phyloP scores from a whole-genome alignment of 345 rosid genomes.

The Crucihimalaya himalaica region DNA sequence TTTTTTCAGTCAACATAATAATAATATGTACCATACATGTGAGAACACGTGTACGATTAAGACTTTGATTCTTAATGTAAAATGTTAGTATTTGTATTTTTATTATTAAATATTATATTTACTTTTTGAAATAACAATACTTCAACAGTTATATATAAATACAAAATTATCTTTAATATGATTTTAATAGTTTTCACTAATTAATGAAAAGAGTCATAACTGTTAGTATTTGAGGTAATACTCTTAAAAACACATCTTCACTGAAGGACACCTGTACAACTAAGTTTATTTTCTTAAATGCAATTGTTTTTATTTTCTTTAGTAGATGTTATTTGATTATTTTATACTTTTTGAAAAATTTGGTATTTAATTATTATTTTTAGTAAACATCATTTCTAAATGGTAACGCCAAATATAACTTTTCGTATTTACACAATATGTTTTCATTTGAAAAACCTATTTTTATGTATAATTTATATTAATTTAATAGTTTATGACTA shows the following conservation, averaged over 20 bases:
- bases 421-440: too few species aligned
- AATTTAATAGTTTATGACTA: too few species aligned
- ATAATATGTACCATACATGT: neutral
- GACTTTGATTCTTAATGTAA: neutral
- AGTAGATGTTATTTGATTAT: neutral
- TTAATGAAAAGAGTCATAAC: slow-evolving; percentile 4
- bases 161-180: neutral
- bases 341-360: neutral
- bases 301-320: neutral
- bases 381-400: neutral
- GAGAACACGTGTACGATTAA: neutral
- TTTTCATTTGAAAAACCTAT: too few species aligned
- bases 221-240: neutral
- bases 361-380: neutral
- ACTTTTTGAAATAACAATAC: neutral
- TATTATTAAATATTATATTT: neutral
- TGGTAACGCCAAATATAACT: neutral
- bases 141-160: too few species aligned
- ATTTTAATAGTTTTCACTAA: neutral
- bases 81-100: neutral
- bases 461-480: too few species aligned
- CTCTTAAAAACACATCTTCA: neutral
- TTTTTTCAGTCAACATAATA: neutral
- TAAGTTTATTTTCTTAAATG: neutral
- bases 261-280: slow-evolving; percentile 19